Base-by-base conservation (phyloP, 1,139 yeast genomes). In the Suhomyces choctaworum region DNA sequence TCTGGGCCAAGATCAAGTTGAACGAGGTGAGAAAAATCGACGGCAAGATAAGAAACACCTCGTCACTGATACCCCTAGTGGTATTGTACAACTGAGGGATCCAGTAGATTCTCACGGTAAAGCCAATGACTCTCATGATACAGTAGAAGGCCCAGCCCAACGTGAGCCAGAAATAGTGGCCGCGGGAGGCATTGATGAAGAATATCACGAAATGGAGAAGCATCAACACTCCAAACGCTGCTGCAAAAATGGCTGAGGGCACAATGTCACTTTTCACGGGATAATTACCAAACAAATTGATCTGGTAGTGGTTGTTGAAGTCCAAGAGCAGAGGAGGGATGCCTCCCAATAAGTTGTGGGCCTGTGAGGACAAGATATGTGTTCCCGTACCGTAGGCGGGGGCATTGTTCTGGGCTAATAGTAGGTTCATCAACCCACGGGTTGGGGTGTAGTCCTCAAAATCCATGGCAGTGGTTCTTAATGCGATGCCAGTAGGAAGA, bases 1-100 rank as follows among this genome's bases (percentile, higher is more conserved):
- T 56, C 47, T 67, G 73, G 9, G 73, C 70, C 40, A 67, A 51
- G 22, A 66, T 59, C 47, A 68, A 64, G 42, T 68, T 66, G 22
- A 63, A 56, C 3, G 71, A 62, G 2, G 61, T 66, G 21, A 67
- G 44, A 8, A 65, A 39, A 22, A 66, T 52, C 5, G 67, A 48
- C 2, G 71, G 64, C 11, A 66, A 45, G 36, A 68, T 58, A 31
- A 63, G 51, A 35, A 67, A 55, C 16, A 64, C 57, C 46, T 64
- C 70, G 34, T 53, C 48, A 5, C 64, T 52, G 30, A 66, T 51
- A 4, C 70, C 73, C 36, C 54, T 31, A 9, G 46, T 36, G 10
- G 65, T 52, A 14, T 35, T 22, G 5, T 58, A 53, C n/a, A 62
- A 42, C 37, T 60, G 55, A 2, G 40, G 27, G 14, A 54, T 46